Base-by-base conservation (phyloP, 225 moss, liverwort and hornwort species). In the Pseudoscleropodium purum region DNA sequence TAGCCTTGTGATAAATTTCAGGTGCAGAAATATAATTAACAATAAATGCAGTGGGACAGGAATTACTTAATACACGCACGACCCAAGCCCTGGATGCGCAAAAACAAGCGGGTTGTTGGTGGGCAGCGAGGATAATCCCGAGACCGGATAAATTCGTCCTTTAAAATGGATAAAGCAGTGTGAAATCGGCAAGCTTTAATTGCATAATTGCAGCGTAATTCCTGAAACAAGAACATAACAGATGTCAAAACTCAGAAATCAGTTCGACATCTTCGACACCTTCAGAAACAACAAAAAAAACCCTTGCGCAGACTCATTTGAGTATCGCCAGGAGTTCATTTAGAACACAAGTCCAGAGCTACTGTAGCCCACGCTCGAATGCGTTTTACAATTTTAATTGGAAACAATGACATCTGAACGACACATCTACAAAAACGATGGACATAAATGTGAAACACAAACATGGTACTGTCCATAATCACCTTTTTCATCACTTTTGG, bases 71-170 rank as follows among this genome's bases (percentile, higher is more conserved):
- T 97, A 89, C 99, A 99, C 64, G 97, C 96, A 86, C 93, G 95
- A 88, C 97, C 99, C 91, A 99, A 94, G 76, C 95, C 96, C 77
- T 95, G 96, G 69, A 99, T 97, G 61, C 99, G 96, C 89, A 95
- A 94, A 91, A 99, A 99, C 51, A 99, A 90, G 73, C 97, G 97
- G 54, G 97, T 95, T 89, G 99, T 95, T 90, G 95, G 96, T 60
- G 99, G 99, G 91, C 99, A 99, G 82, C 93, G 95, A 75, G 99
- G 99, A 91, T 99, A 97, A 92, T 97, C 99, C 59, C 97, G 94
- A 84, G 99, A 99, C 41, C 99, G 96, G 65, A 99, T 93, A 80
- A 92, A 97, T 81, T 99, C 99, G 82, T 99, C 99, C 91, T 99
- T 99, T 67, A 99, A 90, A 86, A 99, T 97, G 73, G 95, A 94